These are phyloP conservation scores for Coniferiporia sulphurascens DNA, from an alignment of 1,284 basidiomycete genomes.

Conservation along the genomic window DNA sequence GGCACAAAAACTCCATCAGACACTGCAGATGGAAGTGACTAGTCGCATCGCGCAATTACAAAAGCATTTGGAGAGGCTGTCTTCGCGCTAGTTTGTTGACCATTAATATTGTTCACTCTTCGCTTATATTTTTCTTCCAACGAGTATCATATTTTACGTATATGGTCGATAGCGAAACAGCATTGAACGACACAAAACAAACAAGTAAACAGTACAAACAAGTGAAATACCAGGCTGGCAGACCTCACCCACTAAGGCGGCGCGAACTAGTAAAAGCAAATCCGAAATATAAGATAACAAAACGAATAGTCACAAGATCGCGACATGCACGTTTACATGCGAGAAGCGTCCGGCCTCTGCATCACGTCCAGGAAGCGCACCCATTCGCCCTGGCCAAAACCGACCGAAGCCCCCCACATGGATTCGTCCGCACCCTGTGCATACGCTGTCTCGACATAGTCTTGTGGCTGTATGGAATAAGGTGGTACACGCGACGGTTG, in stretches of 20 bases:
- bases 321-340: background rate
- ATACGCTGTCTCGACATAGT: constrained; percentile 16
- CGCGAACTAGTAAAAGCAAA: background rate
- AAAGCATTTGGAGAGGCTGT: constrained; percentile 38
- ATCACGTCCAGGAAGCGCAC: constrained; percentile 42
- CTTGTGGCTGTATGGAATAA: constrained; percentile 12
- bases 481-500: constrained; percentile 5
- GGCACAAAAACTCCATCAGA: constrained; percentile 35
- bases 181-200: no score
- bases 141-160: background rate
- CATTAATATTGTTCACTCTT: background rate
- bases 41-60: constrained; percentile 61
- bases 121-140: background rate
- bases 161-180: background rate
- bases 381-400: constrained; percentile 39
- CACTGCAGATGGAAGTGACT: constrained; percentile 52
- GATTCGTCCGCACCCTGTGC: constrained; percentile 28
- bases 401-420: constrained; percentile 38
- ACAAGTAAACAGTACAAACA: no score
- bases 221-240: no score
- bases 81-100: background rate
- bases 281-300: background rate
- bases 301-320: background rate
- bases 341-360: constrained; percentile 32
- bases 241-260: no score